phyloP scores from a whole-genome alignment of 768 basidiomycete genomes.

The Multifurca ochricompacta region DNA sequence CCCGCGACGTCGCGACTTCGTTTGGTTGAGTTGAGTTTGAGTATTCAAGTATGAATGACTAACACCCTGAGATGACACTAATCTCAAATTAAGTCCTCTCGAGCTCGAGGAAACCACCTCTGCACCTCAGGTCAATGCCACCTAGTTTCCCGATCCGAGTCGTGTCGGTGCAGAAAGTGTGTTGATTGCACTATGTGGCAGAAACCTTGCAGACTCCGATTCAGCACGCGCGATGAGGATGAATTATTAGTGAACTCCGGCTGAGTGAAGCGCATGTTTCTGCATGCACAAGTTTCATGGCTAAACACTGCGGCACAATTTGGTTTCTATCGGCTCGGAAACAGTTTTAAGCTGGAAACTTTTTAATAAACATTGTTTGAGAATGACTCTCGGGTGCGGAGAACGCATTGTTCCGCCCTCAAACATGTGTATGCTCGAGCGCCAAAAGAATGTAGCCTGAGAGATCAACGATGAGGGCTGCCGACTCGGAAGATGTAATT shows the following conservation, averaged over 20 bases:
- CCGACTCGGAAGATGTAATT: neutral
- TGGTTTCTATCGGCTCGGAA: neutral
- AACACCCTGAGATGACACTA: neutral
- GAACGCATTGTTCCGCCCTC: too few species aligned
- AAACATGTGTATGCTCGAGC: neutral
- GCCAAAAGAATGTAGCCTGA: neutral
- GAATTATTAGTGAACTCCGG: neutral
- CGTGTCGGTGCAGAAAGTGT: neutral
- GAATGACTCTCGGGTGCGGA: neutral
- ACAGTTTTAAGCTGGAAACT: too few species aligned
- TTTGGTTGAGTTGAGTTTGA: too few species aligned
- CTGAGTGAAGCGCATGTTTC: neutral
- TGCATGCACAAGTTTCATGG: neutral
- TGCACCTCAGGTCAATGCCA: neutral
- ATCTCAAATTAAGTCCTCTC: neutral
- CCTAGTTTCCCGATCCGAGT: slow-evolving; percentile 2
- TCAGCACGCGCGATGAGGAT: neutral
- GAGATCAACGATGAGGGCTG: neutral
- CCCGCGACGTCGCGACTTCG: too few species aligned
- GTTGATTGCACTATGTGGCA: neutral
- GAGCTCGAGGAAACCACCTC: neutral
- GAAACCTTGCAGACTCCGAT: neutral
- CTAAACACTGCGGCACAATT: neutral
- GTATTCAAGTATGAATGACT: too few species aligned
- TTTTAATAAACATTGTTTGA: neutral